Evolutionary conservation across 306 rosid genomes (phyloP), one percentile per base, ranked within the genome.

Genomic region (Cicer yamashitae): DNA sequence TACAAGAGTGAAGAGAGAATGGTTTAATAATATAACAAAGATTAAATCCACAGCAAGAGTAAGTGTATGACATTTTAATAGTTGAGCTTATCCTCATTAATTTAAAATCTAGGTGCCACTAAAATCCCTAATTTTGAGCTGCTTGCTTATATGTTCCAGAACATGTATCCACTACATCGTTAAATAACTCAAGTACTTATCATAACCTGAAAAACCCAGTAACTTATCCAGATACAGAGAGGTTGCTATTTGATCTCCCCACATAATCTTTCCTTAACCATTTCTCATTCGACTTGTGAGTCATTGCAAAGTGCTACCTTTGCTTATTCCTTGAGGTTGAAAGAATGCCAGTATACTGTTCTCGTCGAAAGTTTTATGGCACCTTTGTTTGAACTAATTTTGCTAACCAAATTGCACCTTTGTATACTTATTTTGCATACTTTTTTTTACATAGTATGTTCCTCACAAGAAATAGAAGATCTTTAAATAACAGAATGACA

Each of bases 1-100:
- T 93, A 79, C 59, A 81, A 70, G 67, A 71, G 43, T 37, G 65
- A 59, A 37, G 73, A 70, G 44, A 59, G 54, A 83, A 66, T 70
- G 7, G 53, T 51, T 63, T 71, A 57, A 62, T 48, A 43, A 11
- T 25, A 3, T 30, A 30, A 62, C 44, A 50, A 50, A 63, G 50
- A 46, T 40, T 30, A 67, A 61, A 67, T 44, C 41, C 59, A 45
- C 22, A 46, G 65, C 63, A 70, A 37, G 43, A 58, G 61, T 77
- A 50, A 10, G 10, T 6, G 11, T 20, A 38, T 53, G 37, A 47
- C 10, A 77, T 62, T 71, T 52, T 57, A 67, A 51, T 1, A 39
- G 48, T 54, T 66, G 34, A 25, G 45, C 53, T 61, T 45, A 51
- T 67, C 67, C 41, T 52, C 67, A 1, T 20, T 9, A 20, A 30